Conservation (phyloP, 306 rosid species). For the Glycyrrhiza uralensis region DNA sequence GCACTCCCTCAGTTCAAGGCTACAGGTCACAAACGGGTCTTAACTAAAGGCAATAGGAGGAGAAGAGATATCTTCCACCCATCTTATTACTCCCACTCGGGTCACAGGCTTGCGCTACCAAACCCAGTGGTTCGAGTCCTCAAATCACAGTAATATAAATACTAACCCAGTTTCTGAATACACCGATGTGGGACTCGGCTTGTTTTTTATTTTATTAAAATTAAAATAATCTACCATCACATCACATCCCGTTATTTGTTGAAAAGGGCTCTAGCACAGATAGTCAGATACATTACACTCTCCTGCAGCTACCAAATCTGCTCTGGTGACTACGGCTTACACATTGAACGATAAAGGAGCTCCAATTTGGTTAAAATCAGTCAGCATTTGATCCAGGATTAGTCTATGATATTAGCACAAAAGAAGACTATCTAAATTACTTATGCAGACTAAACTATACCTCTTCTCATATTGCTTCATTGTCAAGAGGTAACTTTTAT, state of each 20-base stretch:
- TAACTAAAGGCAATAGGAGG: no score
- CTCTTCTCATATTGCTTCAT: slow-evolving; percentile 49
- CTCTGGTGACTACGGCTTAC: slow-evolving; percentile 73
- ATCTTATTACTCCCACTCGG: not conserved
- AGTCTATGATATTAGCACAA: slow-evolving; percentile 48
- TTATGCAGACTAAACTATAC: slow-evolving; percentile 58
- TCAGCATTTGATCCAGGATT: slow-evolving; percentile 53
- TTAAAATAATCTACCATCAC: no score
- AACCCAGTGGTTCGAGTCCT: no score
- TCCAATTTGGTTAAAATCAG: slow-evolving; percentile 34
- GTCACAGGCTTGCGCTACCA: not conserved
- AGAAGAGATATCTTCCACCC: no score
- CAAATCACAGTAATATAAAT: no score
- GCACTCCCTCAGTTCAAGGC: no score
- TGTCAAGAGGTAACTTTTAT: slow-evolving; percentile 37
- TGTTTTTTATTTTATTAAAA: no score
- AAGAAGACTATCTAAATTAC: slow-evolving; percentile 52
- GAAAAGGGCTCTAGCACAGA: no score
- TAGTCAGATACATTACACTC: slow-evolving; percentile 62
- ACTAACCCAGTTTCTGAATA: no score
- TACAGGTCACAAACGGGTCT: no score
- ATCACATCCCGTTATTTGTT: no score
- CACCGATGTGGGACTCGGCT: no score
- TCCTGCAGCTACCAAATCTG: slow-evolving; percentile 70
- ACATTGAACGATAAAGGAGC: slow-evolving; percentile 43